phyloP scores from a whole-genome alignment of 306 rosid species.

The Lathyrus sativus region DNA sequence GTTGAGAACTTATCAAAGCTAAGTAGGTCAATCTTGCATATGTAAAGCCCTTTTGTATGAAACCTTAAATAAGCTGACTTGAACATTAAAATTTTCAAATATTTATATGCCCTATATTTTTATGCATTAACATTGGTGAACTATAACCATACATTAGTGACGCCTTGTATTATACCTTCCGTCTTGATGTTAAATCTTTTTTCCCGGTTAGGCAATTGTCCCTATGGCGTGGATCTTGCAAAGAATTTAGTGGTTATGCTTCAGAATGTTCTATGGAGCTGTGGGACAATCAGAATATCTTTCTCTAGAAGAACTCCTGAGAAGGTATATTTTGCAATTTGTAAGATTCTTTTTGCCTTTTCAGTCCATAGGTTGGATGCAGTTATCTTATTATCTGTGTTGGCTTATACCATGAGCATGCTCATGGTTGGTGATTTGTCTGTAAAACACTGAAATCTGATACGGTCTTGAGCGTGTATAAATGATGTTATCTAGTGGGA shows the following conservation, averaged over 20 bases:
- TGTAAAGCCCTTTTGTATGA: constrained; percentile 10
- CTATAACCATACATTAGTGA: constrained; percentile 1
- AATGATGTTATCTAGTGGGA: constrained; percentile 17
- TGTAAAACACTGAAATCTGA: constrained; percentile 23
- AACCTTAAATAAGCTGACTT: not conserved
- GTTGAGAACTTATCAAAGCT: not conserved
- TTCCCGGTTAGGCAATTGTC: constrained; percentile 60
- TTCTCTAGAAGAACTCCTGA: constrained; percentile 87
- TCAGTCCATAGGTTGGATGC: constrained; percentile 20
- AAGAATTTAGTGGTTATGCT: constrained; percentile 65
- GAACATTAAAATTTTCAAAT: constrained; percentile 3
- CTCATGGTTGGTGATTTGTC: constrained; percentile 25
- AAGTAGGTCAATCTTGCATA: constrained; percentile 27
- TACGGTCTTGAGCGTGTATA: constrained; percentile 1
- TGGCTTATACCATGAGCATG: constrained; percentile 33
- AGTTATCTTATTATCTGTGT: constrained; percentile 22
- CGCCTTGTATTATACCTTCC: constrained; percentile 13
- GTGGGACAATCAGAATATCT: constrained; percentile 81
- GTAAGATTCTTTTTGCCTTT: constrained; percentile 10
- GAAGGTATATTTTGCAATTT: constrained; percentile 62
- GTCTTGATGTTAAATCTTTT: constrained; percentile 15
- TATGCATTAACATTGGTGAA: constrained; percentile 15
- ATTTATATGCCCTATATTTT: not conserved
- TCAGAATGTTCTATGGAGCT: constrained; percentile 82
- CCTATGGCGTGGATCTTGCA: constrained; percentile 67